Evolutionary conservation across 208 protist genomes (phyloP).

Genomic region (Crithidia acanthocephali): DNA sequence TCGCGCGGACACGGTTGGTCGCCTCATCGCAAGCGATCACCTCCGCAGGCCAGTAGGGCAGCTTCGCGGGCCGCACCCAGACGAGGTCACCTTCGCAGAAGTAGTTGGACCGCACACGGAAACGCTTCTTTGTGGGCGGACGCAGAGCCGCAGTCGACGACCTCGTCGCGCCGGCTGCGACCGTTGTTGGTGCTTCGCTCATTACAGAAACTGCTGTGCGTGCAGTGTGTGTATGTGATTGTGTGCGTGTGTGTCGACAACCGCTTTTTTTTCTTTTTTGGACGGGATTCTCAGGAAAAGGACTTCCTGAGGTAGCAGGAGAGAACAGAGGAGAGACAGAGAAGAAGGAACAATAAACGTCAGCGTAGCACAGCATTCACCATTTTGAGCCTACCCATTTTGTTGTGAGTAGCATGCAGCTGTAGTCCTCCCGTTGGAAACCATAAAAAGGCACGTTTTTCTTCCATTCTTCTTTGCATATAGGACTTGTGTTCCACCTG

Average conservation of each 20-base stretch:
- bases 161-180: too few species aligned
- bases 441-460: too few species aligned
- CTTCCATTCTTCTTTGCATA: too few species aligned
- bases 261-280: too few species aligned
- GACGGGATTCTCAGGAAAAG: too few species aligned
- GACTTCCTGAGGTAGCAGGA: too few species aligned
- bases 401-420: too few species aligned
- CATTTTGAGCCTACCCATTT: too few species aligned
- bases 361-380: too few species aligned
- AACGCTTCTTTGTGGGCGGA: conserved; percentile 26
- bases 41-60: conserved; percentile 91
- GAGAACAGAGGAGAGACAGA: not conserved
- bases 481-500: too few species aligned
- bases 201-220: not conserved
- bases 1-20: conserved; percentile 62
- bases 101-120: conserved; percentile 73
- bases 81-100: conserved; percentile 84
- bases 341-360: too few species aligned
- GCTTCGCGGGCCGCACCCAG: conserved; percentile 71
- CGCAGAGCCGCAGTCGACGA: not conserved
- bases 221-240: not conserved
- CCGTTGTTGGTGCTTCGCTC: not conserved
- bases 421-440: too few species aligned
- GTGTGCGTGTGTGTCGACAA: conserved; percentile 9
- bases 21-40: conserved; percentile 60